A percentile compares a stretch with the other conserved stretches of the same genome.
Conservation (phyloP, 495 filamentous ascomycete species). For the Trichocladium antarcticum region DNA sequence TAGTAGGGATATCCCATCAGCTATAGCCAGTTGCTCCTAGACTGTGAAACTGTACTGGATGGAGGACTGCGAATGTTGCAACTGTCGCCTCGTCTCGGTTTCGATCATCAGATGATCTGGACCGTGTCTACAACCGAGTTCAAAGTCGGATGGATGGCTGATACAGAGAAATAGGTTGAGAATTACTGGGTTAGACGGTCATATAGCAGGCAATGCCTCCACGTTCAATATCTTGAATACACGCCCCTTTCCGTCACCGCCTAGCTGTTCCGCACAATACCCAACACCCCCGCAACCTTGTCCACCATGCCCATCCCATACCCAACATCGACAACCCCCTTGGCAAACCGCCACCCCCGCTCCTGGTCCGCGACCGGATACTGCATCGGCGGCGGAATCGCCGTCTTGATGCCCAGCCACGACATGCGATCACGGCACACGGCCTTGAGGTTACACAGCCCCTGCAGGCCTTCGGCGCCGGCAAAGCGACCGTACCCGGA, state of each 20-base stretch:
- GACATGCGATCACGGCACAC: conserved; percentile 66
- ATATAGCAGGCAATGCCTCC: background rate
- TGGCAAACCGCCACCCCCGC: conserved; percentile 46
- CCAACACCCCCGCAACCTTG: conserved; percentile 32
- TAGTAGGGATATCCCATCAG: too few species aligned
- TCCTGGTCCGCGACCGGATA: conserved; percentile 59
- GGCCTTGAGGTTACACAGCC: conserved; percentile 75
- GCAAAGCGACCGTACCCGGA: conserved; percentile 92
- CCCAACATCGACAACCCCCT: conserved; percentile 44
- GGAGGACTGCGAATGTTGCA: too few species aligned
- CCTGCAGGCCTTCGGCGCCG: conserved; percentile 75
- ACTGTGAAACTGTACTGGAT: too few species aligned
- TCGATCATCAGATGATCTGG: too few species aligned
- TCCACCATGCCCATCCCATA: conserved; percentile 34
- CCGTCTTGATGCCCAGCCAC: conserved; percentile 51
- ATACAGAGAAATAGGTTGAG: background rate
- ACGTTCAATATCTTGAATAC: background rate
- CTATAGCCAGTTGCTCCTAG: too few species aligned
- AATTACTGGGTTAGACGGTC: background rate
- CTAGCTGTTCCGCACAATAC: conserved; percentile 34
- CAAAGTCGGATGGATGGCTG: too few species aligned
- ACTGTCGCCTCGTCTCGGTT: too few species aligned
- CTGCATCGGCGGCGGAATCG: conserved; percentile 64
- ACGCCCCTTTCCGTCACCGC: background rate
- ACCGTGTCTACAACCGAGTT: too few species aligned